A percentile compares a stretch with the other conserved stretches of the same genome.
These are phyloP conservation scores for Candida peoriensis DNA, from an alignment of 805 yeast species.

Conservation along the genomic window DNA sequence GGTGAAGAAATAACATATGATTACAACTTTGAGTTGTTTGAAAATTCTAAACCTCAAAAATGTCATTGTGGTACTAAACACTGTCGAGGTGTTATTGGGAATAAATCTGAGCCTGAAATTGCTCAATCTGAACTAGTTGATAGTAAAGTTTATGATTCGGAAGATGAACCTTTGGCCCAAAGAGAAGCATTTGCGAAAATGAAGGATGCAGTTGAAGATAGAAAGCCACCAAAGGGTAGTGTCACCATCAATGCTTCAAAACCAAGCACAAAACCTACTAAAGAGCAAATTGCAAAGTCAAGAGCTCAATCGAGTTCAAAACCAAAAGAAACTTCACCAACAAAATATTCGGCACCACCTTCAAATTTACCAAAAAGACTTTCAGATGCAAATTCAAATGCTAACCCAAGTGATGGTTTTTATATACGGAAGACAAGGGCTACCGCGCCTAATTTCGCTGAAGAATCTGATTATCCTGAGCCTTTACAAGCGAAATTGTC, in stretches of 20 bases:
- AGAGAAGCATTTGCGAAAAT: not conserved
- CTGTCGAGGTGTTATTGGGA: slow-evolving; percentile 38
- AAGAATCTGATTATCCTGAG: not conserved
- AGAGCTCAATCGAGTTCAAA: too few relatives aligned
- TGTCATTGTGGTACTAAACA: slow-evolving; percentile 38
- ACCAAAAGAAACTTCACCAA: too few relatives aligned
- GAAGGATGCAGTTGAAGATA: not conserved
- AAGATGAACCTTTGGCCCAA: not conserved
- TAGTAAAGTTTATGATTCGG: not conserved
- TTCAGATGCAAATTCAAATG: too few relatives aligned
- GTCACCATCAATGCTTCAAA: not conserved
- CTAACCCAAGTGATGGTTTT: too few relatives aligned
- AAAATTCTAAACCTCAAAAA: slow-evolving; percentile 36
- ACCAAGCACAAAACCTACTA: too few relatives aligned
- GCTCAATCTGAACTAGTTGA: not conserved
- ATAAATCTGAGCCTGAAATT: slow-evolving; percentile 5
- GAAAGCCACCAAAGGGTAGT: not conserved
- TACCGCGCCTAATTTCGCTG: not conserved
- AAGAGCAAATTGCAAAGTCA: too few relatives aligned
- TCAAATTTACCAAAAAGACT: too few relatives aligned
- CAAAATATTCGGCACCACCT: not conserved
- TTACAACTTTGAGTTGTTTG: slow-evolving; percentile 42
- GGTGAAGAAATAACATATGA: slow-evolving; percentile 45
- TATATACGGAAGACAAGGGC: too few relatives aligned
- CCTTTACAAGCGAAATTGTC: not conserved